Base-by-base conservation (phyloP, 371 early-diverging fungal species). In the Zychaea mexicana region DNA sequence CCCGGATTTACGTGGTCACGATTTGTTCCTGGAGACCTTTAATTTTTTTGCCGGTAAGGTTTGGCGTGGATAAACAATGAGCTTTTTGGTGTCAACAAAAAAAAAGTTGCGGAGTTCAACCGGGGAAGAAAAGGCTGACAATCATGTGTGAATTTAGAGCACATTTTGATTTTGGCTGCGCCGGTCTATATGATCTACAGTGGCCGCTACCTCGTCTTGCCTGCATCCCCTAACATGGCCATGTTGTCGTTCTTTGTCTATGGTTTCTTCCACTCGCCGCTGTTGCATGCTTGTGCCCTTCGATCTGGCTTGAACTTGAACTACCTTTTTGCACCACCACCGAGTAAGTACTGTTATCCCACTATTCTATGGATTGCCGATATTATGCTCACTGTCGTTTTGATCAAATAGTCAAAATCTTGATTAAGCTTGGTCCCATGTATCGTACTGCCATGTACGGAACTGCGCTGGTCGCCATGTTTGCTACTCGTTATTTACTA, bases 11-110 rank as follows among this genome's bases (percentile, higher is more conserved):
- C 71, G 87, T 58, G 86, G 81, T 55, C 83, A 85, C 46, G 59
- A 81, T 52, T 61, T 80, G 8, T 61, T 78, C 57, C 76, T 84
- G 24, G 88, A 88, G 66, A 73, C 82, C 0, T 80, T 83, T 49
- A 87, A 87, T 68, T 88, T 87, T 64, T 87, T 73, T 69, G 78
- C 86, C 28, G 88, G 88, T 85, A 76, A 69, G 38, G n/a, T n/a
- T n/a, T n/a, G n/a, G n/a, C n/a, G n/a, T 19, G 15, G 15, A 52
- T 26, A 53, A 19, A 27, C 49, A 47, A 42, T 38, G 21, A 62
- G 31, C 54, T 22, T 30, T 19, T n/a, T 1, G 12, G n/a, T n/a
- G n/a, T n/a, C n/a, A n/a, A n/a, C n/a, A 13, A 39, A 15, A 6
- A 26, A 15, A 22, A 22, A 49, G 19, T 10, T 19, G 21, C 49